These are phyloP conservation scores for Plicaturopsis crispa DNA, from an alignment of 768 basidiomycete species.

Conservation along the genomic window DNA sequence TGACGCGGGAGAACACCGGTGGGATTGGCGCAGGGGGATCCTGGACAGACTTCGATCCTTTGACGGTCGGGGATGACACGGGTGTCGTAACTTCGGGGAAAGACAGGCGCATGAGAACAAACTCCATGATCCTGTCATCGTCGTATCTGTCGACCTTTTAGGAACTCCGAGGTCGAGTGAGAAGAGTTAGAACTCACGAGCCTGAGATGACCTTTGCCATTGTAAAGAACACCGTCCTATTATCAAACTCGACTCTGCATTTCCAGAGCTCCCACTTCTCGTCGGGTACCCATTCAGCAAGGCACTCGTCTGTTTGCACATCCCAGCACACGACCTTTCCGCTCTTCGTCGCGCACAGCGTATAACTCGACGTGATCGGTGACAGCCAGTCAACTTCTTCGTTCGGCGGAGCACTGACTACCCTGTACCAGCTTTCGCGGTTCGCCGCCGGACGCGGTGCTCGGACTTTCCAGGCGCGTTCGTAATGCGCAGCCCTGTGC, in stretches of 20 bases:
- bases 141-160: slow-evolving; percentile 32
- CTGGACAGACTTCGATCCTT: neutral
- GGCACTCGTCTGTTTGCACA: slow-evolving; percentile 48
- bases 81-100: slow-evolving; percentile 46
- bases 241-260: slow-evolving; percentile 69
- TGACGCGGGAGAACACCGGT: slow-evolving; percentile 52
- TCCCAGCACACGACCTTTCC: slow-evolving; percentile 78
- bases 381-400: slow-evolving; percentile 75
- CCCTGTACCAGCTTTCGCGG: slow-evolving; percentile 51
- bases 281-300: slow-evolving; percentile 65
- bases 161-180: neutral
- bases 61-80: neutral
- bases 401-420: slow-evolving; percentile 56
- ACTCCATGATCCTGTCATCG: slow-evolving; percentile 61
- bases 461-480: slow-evolving; percentile 53
- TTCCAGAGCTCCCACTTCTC: slow-evolving; percentile 70
- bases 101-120: slow-evolving; percentile 60
- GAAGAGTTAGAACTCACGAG: slow-evolving; percentile 28
- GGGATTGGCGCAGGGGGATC: slow-evolving; percentile 10
- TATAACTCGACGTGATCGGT: slow-evolving; percentile 69
- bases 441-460: slow-evolving; percentile 44
- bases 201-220: slow-evolving; percentile 59
- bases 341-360: slow-evolving; percentile 69
- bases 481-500: slow-evolving; percentile 53
- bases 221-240: slow-evolving; percentile 63